Evolutionary conservation across 371 early-diverging fungal species (phyloP), one percentile per base, ranked within the genome.

Genomic region (Nematocida ironsii): DNA sequence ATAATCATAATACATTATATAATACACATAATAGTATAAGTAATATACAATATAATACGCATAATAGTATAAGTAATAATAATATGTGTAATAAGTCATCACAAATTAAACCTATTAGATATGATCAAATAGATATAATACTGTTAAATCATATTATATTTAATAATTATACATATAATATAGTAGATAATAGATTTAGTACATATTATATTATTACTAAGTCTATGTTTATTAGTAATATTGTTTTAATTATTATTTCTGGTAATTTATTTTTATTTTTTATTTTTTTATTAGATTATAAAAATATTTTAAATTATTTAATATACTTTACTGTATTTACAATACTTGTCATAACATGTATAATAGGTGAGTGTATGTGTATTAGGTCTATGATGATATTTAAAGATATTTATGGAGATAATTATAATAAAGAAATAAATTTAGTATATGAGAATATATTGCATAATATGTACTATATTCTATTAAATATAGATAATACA

Each of bases 171-270:
- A 13, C 16, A 1, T n/a, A 23, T n/a, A 25, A 61, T n/a, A 25
- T 0, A 61, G 25, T 11, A 33, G 61, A 61, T n/a, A 61, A 61
- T 13, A 11, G 11, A 11, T n/a, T 61, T 13, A 23, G 23, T 13
- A 61, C 13, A 25, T 61, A 61, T 25, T 61, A 25, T 13, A 33
- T 61, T n/a, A 13, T n/a, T 25, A 61, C 61, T 25, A 61, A 61
- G 61, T 61, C 61, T 13, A 61, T 61, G 61, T 61, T 25, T 25
- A 33, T 61, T n/a, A 25, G 61, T 23, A 25, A 16, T 11, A 25
- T n/a, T 61, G 13, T 61, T 61, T 33, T 2, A 0, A 13, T n/a
- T n/a, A 13, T n/a, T 25, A 25, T 33, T 3, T 33, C 16, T 61
- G 13, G 11, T 25, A 11, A 33, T 61, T n/a, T 61, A 54, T 25